These are phyloP conservation scores for Suhomyces sp. DNA, from an alignment of 805 yeast genomes.

Conservation along the genomic window DNA sequence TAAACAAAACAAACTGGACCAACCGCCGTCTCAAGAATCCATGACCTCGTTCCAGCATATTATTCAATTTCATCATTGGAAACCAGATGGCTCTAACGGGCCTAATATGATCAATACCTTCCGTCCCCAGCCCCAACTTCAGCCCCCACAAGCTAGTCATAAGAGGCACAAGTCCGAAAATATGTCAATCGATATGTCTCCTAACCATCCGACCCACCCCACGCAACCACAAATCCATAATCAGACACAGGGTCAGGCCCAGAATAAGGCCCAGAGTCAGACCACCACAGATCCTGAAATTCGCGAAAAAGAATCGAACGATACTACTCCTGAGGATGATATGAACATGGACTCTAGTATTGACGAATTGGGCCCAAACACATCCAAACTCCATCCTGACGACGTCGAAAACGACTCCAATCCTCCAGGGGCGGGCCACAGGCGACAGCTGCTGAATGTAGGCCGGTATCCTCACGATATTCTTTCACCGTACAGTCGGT, in stretches of 20 bases:
- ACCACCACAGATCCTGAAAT: no score
- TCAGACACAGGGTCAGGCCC: not conserved
- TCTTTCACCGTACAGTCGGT: constrained; percentile 16
- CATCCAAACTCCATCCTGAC: constrained; percentile 6
- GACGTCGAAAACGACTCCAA: constrained; percentile 7
- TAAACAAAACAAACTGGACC: constrained; percentile 27
- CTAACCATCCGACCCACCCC: not conserved
- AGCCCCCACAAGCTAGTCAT: constrained; percentile 20
- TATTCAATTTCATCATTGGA: constrained; percentile 59
- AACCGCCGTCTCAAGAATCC: constrained; percentile 39
- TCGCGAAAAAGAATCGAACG: constrained; percentile 2
- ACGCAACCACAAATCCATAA: no score
- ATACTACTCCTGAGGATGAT: constrained; percentile 9
- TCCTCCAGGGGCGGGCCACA: constrained; percentile 5
- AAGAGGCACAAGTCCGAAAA: constrained; percentile 34
- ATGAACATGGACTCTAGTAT: constrained; percentile 14
- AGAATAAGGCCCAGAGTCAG: not conserved
- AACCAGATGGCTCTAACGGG: constrained; percentile 35
- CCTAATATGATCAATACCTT: constrained; percentile 10
- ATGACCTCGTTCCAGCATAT: constrained; percentile 50
- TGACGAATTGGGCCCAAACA: constrained; percentile 4
- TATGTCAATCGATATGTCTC: not conserved
- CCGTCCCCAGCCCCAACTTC: constrained; percentile 8
- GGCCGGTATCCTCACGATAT: constrained; percentile 31
- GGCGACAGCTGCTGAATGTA: constrained; percentile 18